Conservation (phyloP, 1,284 basidiomycete species). For the Naganishia liquefaciens region DNA sequence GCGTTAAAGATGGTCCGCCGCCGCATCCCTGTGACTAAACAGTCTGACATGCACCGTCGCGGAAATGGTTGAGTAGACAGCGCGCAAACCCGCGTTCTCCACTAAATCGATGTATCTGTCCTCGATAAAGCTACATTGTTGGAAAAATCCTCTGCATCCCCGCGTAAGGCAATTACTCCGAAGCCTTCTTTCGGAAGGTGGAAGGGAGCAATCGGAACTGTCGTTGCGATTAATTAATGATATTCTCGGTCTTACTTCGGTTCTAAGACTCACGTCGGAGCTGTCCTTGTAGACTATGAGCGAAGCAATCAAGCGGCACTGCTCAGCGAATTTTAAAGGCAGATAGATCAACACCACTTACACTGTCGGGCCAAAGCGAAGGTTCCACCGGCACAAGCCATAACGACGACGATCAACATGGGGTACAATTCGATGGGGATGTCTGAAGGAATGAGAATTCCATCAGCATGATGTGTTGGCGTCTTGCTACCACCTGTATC, state of each 20-base stretch:
- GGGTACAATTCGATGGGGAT: constrained; percentile 54
- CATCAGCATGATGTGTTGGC: neutral
- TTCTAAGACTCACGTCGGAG: constrained; percentile 23
- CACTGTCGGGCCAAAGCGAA: constrained; percentile 35
- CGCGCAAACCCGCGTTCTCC: neutral
- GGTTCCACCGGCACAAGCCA: constrained; percentile 47
- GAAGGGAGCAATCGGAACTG: constrained; percentile 33
- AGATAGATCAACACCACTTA: neutral
- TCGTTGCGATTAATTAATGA: too few relatives aligned
- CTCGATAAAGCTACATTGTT: constrained; percentile 1
- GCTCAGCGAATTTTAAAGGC: neutral
- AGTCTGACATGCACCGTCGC: neutral
- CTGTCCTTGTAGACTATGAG: constrained; percentile 31
- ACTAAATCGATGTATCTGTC: constrained; percentile 8
- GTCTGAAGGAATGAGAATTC: constrained; percentile 38
- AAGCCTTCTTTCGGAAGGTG: constrained; percentile 29
- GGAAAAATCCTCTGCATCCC: too few relatives aligned
- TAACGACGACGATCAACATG: constrained; percentile 50
- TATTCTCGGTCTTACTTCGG: too few relatives aligned
- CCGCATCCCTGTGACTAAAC: too few relatives aligned
- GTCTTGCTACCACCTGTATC: neutral
- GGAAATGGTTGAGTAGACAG: neutral
- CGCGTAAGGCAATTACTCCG: constrained; percentile 5
- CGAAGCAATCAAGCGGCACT: neutral
- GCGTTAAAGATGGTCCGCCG: too few relatives aligned